phyloP scores from a whole-genome alignment of 2,329 filamentous ascomycete species.

The Trichoderma arundinaceum region DNA sequence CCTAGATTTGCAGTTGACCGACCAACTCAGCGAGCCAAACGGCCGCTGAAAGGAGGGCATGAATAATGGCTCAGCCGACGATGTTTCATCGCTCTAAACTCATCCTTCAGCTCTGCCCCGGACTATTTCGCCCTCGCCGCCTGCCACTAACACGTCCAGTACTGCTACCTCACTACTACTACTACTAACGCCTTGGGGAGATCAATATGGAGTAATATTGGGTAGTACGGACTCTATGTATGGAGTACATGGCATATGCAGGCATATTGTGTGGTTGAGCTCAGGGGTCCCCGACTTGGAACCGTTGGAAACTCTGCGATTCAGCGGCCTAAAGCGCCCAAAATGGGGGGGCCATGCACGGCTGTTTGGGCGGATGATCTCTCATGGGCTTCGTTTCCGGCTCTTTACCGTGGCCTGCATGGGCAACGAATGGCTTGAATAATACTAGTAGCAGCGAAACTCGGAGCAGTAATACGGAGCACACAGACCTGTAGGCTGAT shows the following conservation, averaged over 20 bases:
- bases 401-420: conserved; percentile 30
- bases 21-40: conserved; percentile 11
- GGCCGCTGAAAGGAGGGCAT: conserved; percentile 1
- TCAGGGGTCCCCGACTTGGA: conserved; percentile 1
- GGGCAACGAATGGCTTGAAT: background rate
- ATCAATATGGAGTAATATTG: background rate
- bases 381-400: conserved; percentile 9
- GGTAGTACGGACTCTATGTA: background rate
- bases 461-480: conserved; percentile 4
- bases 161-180: background rate
- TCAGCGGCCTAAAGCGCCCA: background rate
- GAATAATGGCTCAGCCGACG: conserved; percentile 31
- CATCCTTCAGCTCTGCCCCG: conserved; percentile 23
- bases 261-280: background rate
- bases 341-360: conserved; percentile 7
- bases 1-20: conserved; percentile 9
- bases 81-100: conserved; percentile 21
- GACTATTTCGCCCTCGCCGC: background rate
- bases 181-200: background rate
- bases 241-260: conserved; percentile 4
- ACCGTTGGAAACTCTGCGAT: background rate
- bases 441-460: background rate
- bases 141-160: background rate
- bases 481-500: conserved; percentile 20
- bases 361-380: conserved; percentile 2